Base-by-base conservation (phyloP, 148 eudicot genomes). In the Polygonum maritimum region DNA sequence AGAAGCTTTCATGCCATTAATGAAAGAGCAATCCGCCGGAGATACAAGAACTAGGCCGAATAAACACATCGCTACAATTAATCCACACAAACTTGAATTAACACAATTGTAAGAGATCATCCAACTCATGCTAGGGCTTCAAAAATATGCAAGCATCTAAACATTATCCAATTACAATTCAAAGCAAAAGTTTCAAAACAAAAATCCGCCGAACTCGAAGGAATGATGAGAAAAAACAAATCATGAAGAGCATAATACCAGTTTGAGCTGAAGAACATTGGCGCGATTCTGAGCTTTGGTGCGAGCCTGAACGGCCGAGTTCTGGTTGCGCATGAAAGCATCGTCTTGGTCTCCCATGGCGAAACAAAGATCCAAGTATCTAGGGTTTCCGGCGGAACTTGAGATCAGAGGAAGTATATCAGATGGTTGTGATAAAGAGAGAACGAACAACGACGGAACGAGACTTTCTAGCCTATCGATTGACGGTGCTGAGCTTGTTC, bases 201-300 rank as follows among this genome's bases (percentile, higher is more conserved):
- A 40, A 40, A 60, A 31, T 19, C 69, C 69, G 5, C 21, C 19
- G 35, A 31, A 67, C 71, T 33, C 6, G 31, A 31, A 47, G 58
- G 0, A 47, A 35, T 0, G 55, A 8, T 0, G 15, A 12, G 26
- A 57, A 44, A 41, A 41, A 67, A 39, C 35, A 71, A 22, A 36
- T 18, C 0, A 22, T 10, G 19, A 33, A 10, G 26, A 33, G 73
- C 6, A 73, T 18, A 22, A 2, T 84, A 95, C 97, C 92, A 86
- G 75, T 74, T 92, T 95, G 74, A 87, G 88, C 76, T 92, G 94
- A 79, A 89, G 84, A 79, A 95, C 96, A 83, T 87, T 88, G 4
- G 96, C 91, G 31, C 97, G 96, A 71, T 89, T 92, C 81, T 89
- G 94, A 60, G 87, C 89, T 83, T 94, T 94, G 39, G 91, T 78